Evolutionary conservation across 2,329 filamentous ascomycete species (phyloP), one percentile per base, ranked within the genome.

Genomic region (Thelonectria rubi): DNA sequence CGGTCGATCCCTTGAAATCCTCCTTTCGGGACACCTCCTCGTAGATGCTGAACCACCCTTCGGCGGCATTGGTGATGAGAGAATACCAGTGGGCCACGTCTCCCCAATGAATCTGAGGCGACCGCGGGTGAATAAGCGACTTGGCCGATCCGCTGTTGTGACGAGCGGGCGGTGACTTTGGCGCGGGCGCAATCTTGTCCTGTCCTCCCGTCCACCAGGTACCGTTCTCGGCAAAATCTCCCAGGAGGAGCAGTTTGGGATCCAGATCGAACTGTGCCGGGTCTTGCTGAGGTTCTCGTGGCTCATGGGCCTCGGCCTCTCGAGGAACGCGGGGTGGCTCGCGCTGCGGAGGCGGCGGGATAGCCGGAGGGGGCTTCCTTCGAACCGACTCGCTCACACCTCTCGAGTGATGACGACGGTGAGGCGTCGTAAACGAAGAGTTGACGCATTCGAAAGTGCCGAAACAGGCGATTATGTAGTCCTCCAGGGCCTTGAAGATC

Each of bases 201-300:
- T 84, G 81, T 50, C 83, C 83, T 2, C 89, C 91, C 48, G 89
- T 88, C 91, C 91, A 94, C 92, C 91, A 94, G 8, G 85, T 86
- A 2, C 91, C 91, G 72, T 95, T 95, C 73, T 95, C 92, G 1
- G 89, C 90, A 66, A 94, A 83, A 69, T 94, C 87, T 2, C 91
- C 91, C 2, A 94, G 75, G 7, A 93, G 80, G 18, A 94, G 79
- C 5, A 91, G 84, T 72, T 93, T 95, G 1, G 90, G 86, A 73
- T 95, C 92, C 18, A 93, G 77, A 51, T 91, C 88, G 55, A 68
- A 70, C 17, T 68, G 55, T 32, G 61, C 40, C 20, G 68, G 65
- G 8, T 74, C 68, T 18, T 53, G 32, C 6, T 69, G 67, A 3
- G 52, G 48, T 24, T 67, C 65, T 50, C 67, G 63, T 24, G 62